Evolutionary conservation across 352 stramenopile species (phyloP).

Genomic region (Phytophthora nicotianae): DNA sequence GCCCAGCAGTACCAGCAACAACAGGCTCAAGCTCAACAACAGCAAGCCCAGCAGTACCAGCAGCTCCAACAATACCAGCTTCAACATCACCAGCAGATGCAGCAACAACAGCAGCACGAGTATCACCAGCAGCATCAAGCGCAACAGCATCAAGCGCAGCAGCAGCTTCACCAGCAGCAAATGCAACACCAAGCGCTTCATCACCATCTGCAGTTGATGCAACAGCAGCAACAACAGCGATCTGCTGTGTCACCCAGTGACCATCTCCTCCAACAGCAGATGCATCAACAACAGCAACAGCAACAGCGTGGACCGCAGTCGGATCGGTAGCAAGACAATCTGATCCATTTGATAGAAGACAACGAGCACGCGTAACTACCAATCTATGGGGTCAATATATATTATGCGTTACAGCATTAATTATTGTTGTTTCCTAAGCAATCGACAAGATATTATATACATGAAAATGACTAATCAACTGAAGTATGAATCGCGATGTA

Average conservation of each 20-base stretch:
- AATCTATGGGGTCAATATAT: conserved; percentile 38
- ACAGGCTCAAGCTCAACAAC: conserved; percentile 13
- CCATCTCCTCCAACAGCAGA: conserved; percentile 38
- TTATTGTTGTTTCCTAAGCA: background rate
- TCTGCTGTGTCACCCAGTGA: conserved; percentile 36
- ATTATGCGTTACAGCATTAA: no score
- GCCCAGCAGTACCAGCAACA: conserved; percentile 53
- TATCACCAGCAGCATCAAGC: conserved; percentile 49
- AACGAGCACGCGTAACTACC: conserved; percentile 28
- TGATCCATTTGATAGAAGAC: conserved; percentile 28
- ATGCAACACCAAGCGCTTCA: conserved; percentile 56
- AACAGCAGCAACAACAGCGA: conserved; percentile 46
- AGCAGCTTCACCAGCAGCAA: conserved; percentile 60
- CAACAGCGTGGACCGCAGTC: conserved; percentile 31
- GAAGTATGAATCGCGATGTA: no score
- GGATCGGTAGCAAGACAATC: conserved; percentile 21
- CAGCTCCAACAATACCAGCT: conserved; percentile 57
- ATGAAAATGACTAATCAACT: no score
- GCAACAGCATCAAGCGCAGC: conserved; percentile 45
- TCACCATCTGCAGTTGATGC: conserved; percentile 57
- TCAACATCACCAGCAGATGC: conserved; percentile 52
- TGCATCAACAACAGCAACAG: conserved; percentile 34
- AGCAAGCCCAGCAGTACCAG: conserved; percentile 59
- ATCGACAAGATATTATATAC: no score
- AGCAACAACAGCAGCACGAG: conserved; percentile 43